phyloP scores from a whole-genome alignment of 2,329 filamentous ascomycete species.

The Neurospora sp. region DNA sequence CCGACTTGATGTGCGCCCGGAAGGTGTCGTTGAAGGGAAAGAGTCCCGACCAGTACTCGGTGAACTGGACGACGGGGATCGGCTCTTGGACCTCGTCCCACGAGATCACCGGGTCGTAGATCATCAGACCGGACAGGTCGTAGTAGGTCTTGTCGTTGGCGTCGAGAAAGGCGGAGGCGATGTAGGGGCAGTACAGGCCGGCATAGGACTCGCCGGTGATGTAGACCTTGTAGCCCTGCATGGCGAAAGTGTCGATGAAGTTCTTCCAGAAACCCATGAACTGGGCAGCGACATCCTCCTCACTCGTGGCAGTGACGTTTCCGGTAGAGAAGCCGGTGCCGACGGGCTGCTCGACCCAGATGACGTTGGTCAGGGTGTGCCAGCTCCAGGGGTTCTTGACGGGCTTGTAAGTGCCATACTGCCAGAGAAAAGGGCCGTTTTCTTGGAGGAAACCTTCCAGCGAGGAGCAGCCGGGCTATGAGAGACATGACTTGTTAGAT shows the following conservation, averaged over 20 bases:
- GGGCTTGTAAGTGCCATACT: slow-evolving; percentile 57
- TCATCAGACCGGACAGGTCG: slow-evolving; percentile 56
- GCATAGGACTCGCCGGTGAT: slow-evolving; percentile 66
- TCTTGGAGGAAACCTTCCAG: slow-evolving; percentile 64
- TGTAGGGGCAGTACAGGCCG: slow-evolving; percentile 60
- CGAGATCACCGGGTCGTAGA: slow-evolving; percentile 61
- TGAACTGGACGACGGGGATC: slow-evolving; percentile 45
- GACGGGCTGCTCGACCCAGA: slow-evolving; percentile 64
- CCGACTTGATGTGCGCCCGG: slow-evolving; percentile 38
- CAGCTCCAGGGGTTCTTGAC: slow-evolving; percentile 61
- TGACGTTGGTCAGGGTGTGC: slow-evolving; percentile 65
- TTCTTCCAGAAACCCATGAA: slow-evolving; percentile 74
- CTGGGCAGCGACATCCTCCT: slow-evolving; percentile 58
- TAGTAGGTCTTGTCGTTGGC: slow-evolving; percentile 55
- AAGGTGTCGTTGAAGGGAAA: slow-evolving; percentile 56
- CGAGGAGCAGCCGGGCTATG: slow-evolving; percentile 46
- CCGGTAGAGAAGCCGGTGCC: slow-evolving; percentile 61
- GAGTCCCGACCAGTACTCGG: slow-evolving; percentile 49
- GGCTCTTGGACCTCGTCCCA: slow-evolving; percentile 33
- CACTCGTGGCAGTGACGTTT: slow-evolving; percentile 50
- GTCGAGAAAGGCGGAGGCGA: slow-evolving; percentile 63
- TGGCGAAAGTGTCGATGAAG: slow-evolving; percentile 60
- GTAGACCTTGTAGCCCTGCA: slow-evolving; percentile 60
- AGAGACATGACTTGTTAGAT: background rate
- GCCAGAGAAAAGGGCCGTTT: slow-evolving; percentile 65